Percentiles rank a stretch among this genome's conserved stretches.
phyloP scores from a whole-genome alignment of 768 basidiomycete species.

The Baorangia bicolor region DNA sequence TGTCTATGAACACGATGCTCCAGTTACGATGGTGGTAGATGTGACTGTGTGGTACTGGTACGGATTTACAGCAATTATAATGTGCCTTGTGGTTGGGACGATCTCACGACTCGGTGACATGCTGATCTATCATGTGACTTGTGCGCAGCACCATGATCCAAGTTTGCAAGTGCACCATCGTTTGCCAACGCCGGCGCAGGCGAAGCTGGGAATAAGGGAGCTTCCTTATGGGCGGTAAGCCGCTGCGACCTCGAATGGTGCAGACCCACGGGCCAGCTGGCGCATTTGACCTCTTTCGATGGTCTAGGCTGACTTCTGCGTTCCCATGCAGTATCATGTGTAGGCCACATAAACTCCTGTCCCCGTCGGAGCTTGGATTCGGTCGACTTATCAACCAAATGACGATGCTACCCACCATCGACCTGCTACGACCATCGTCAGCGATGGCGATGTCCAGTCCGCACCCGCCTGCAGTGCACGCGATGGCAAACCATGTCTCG shows the following conservation, averaged over 20 bases:
- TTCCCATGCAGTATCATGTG: no score
- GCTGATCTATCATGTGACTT: constrained; percentile 16
- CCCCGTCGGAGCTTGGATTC: no score
- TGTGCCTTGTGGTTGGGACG: constrained; percentile 2
- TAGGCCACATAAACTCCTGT: no score
- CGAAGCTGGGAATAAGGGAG: no score
- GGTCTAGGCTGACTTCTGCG: no score
- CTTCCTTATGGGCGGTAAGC: no score
- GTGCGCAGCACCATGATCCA: background rate
- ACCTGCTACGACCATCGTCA: background rate
- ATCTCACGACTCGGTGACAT: background rate
- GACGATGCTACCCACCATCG: no score
- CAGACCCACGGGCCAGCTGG: no score
- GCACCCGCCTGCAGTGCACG: constrained; percentile 36
- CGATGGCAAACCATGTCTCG: constrained; percentile 40
- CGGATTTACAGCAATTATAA: constrained; percentile 30
- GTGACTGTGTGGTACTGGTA: constrained; percentile 23
- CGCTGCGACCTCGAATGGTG: no score
- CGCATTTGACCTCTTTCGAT: no score
- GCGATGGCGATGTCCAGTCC: constrained; percentile 14
- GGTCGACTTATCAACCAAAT: no score
- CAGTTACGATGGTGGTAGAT: constrained; percentile 19
- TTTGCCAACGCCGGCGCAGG: no score
- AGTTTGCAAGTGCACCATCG: background rate
- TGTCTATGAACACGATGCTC: constrained; percentile 11